Conservation (phyloP, 2,329 filamentous ascomycete species). For the Sporothrix sp. region DNA sequence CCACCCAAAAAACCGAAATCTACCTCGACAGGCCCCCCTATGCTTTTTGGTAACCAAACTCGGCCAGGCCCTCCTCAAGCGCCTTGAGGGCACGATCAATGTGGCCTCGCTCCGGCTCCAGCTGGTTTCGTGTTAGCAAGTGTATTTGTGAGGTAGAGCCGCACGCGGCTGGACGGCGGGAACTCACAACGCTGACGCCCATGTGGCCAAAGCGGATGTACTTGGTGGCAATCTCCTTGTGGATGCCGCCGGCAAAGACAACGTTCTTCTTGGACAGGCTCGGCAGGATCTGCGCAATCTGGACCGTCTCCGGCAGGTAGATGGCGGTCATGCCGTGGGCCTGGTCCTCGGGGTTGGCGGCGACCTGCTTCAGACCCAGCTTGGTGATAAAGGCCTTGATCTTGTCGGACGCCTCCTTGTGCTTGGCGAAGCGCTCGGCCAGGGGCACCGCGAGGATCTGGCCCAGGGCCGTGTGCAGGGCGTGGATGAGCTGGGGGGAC, state of each 20-base stretch:
- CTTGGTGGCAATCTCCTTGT: constrained; percentile 88
- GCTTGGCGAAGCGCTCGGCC: constrained; percentile 70
- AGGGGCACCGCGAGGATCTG: constrained; percentile 79
- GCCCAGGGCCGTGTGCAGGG: constrained; percentile 77
- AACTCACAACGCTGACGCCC: constrained; percentile 75
- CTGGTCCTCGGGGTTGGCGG: constrained; percentile 77
- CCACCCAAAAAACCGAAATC: background rate
- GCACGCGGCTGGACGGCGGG: background rate
- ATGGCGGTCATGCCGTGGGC: constrained; percentile 98
- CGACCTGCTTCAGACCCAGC: constrained; percentile 79
- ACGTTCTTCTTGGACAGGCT: constrained; percentile 79
- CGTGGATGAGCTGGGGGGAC: constrained; percentile 85
- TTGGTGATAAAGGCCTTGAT: constrained; percentile 76
- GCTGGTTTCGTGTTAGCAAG: constrained; percentile 33
- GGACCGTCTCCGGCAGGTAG: constrained; percentile 77
- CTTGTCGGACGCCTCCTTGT: constrained; percentile 69
- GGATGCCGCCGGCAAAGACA: constrained; percentile 87
- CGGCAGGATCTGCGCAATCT: constrained; percentile 73
- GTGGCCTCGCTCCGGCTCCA: constrained; percentile 67
- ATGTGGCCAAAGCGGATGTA: constrained; percentile 97
- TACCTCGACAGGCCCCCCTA: constrained; percentile 18
- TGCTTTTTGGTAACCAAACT: constrained; percentile 56
- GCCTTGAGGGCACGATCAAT: constrained; percentile 76
- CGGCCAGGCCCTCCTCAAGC: constrained; percentile 61
- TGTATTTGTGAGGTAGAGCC: background rate